Evolutionary conservation across 805 yeast genomes (phyloP).

Genomic region (Isabelozyma rhagii): DNA sequence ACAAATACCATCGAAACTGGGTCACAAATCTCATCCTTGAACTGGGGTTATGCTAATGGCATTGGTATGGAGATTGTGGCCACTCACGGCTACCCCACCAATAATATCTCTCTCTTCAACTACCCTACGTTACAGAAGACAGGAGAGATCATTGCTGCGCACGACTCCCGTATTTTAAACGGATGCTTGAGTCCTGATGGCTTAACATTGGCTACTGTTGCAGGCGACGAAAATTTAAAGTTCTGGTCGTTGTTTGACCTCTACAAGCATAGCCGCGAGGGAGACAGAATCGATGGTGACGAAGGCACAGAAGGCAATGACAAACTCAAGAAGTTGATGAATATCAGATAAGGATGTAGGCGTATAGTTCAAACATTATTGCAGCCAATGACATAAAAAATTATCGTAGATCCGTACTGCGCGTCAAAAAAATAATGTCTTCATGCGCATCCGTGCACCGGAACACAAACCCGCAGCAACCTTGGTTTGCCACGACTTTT

Average conservation of each 20-base stretch:
- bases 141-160: constrained; percentile 83
- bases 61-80: constrained; percentile 84
- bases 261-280: constrained; percentile 21
- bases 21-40: constrained; percentile 88
- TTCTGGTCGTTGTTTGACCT: constrained; percentile 88
- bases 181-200: constrained; percentile 89
- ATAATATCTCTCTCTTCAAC: constrained; percentile 77
- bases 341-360: constrained; percentile 1
- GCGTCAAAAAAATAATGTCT: too few relatives aligned
- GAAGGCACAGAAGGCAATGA: constrained; percentile 6
- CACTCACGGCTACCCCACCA: constrained; percentile 90
- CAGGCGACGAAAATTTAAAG: constrained; percentile 94
- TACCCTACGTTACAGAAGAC: constrained; percentile 84
- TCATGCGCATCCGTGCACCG: too few relatives aligned
- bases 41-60: constrained; percentile 80
- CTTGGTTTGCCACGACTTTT: too few relatives aligned
- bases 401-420: too few relatives aligned
- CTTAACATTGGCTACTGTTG: constrained; percentile 86
- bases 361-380: too few relatives aligned
- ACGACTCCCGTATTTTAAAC: constrained; percentile 80
- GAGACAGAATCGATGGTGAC: constrained; percentile 11
- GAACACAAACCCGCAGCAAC: too few relatives aligned
- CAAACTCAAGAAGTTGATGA: constrained; percentile 5
- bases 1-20: constrained; percentile 87
- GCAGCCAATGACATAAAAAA: too few relatives aligned